Conservation (phyloP, 2,329 filamentous ascomycete genomes). For the Aspergillus awamori region DNA sequence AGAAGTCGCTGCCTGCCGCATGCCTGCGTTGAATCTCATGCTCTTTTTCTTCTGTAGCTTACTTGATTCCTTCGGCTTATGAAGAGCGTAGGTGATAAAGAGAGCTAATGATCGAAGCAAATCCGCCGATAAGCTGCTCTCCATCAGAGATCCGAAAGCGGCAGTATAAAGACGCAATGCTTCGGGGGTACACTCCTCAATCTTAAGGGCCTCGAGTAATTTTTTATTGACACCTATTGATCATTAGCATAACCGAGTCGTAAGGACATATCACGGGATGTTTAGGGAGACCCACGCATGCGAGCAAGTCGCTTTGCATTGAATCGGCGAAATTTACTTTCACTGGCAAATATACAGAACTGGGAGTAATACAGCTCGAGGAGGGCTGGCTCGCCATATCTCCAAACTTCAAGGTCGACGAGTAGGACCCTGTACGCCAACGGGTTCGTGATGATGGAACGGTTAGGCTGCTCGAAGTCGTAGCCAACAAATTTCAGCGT, state of each 20-base stretch:
- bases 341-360: slow-evolving; percentile 83
- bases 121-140: slow-evolving; percentile 79
- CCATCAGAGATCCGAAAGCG: slow-evolving; percentile 77
- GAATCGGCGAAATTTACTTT: slow-evolving; percentile 89
- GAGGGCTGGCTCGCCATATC: slow-evolving; percentile 72
- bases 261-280: not conserved
- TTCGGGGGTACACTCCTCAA: slow-evolving; percentile 72
- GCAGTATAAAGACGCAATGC: slow-evolving; percentile 75
- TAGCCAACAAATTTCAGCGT: slow-evolving; percentile 89
- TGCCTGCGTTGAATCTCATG: slow-evolving; percentile 37
- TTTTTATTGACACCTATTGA: slow-evolving; percentile 79
- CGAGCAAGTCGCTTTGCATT: slow-evolving; percentile 83
- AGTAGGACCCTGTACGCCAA: slow-evolving; percentile 89
- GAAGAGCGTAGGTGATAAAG: slow-evolving; percentile 90
- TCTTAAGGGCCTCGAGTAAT: slow-evolving; percentile 86
- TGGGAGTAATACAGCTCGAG: slow-evolving; percentile 92
- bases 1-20: slow-evolving; percentile 34
- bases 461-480: slow-evolving; percentile 73
- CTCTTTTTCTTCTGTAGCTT: slow-evolving; percentile 52
- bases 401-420: slow-evolving; percentile 92
- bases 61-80: slow-evolving; percentile 57
- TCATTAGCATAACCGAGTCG: slow-evolving; percentile 21
- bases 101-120: slow-evolving; percentile 83
- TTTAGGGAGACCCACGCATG: slow-evolving; percentile 70
- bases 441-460: slow-evolving; percentile 94